Conservation (phyloP, 768 basidiomycete genomes). For the Asterophora parasitica region DNA sequence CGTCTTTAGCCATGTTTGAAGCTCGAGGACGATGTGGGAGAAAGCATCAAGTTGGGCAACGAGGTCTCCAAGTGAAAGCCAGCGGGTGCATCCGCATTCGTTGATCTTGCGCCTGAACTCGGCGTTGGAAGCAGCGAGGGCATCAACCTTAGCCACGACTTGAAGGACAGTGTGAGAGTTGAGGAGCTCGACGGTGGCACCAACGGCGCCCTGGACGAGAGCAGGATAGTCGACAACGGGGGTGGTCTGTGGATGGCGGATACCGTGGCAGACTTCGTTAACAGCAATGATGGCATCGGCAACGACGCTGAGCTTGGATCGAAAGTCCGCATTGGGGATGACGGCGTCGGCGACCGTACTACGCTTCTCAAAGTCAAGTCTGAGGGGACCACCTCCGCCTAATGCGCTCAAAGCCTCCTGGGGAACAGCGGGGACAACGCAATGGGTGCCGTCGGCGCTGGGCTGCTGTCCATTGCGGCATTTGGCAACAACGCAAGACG, state of each 20-base stretch:
- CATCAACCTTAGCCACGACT: neutral
- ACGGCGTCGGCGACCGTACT: neutral
- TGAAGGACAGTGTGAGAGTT: neutral
- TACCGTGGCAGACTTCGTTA: neutral
- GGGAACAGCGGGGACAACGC: conserved; percentile 8
- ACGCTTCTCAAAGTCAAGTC: no score
- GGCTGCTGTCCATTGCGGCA: conserved; percentile 8
- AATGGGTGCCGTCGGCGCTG: conserved; percentile 6
- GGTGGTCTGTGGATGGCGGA: neutral
- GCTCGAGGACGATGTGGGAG: neutral
- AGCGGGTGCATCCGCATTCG: neutral
- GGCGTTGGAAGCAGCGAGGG: neutral
- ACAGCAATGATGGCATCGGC: neutral
- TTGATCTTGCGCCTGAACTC: neutral
- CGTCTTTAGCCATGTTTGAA: no score
- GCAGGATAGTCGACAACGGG: neutral
- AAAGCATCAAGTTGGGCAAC: neutral
- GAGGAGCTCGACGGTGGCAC: neutral
- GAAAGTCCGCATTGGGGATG: neutral
- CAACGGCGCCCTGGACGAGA: neutral
- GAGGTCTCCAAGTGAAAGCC: neutral
- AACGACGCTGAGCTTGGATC: neutral
- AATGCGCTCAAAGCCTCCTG: neutral
- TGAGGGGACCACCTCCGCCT: no score
- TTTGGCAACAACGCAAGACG: conserved; percentile 9